A percentile compares a stretch with the other conserved stretches of the same genome.
These are phyloP conservation scores for Tetraselmis chui DNA, from an alignment of 139 green algal species.

Conservation along the genomic window DNA sequence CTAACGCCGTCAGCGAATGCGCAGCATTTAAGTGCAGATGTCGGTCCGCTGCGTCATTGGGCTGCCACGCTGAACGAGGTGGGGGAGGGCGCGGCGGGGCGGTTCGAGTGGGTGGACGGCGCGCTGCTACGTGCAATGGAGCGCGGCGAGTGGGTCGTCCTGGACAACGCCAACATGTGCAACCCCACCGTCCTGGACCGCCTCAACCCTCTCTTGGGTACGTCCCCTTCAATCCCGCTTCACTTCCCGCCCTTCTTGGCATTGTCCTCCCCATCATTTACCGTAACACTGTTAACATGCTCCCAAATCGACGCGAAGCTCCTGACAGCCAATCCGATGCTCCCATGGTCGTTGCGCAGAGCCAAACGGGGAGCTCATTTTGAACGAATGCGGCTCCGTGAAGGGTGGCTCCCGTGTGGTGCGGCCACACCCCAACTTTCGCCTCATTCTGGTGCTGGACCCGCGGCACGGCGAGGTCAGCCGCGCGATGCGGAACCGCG, in stretches of 20 bases:
- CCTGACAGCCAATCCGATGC: no score
- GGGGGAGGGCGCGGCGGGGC: slow-evolving; percentile 41
- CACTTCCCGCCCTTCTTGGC: no score
- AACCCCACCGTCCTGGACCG: slow-evolving; percentile 93
- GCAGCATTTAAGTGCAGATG: no score
- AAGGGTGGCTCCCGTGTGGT: slow-evolving; percentile 55
- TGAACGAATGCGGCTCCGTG: slow-evolving; percentile 78
- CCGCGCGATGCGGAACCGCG: slow-evolving; percentile 94
- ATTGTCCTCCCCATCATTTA: no score
- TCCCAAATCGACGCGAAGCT: no score
- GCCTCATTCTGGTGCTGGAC: slow-evolving; percentile 89
- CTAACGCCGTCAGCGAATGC: no score
- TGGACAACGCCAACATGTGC: slow-evolving; percentile 95
- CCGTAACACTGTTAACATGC: no score
- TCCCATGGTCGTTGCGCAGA: no score
- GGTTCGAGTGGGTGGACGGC: slow-evolving; percentile 98
- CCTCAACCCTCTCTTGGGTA: slow-evolving; percentile 85
- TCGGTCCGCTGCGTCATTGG: neutral
- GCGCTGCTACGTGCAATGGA: slow-evolving; percentile 73
- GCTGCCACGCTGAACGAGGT: slow-evolving; percentile 10
- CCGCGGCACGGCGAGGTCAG: slow-evolving; percentile 87
- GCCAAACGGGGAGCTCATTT: slow-evolving; percentile 67
- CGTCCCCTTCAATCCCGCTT: no score
- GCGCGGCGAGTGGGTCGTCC: slow-evolving; percentile 85
- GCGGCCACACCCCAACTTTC: slow-evolving; percentile 80